A percentile compares a stretch with the other conserved stretches of the same genome.
Conservation (phyloP, 78 protist genomes). For the slime mould (Dictyostelium discoideum) region dicty_2.7 NC_007088.5:5014001-5014500, state of each 20-base stretch:
- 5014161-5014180: constrained; percentile 56
- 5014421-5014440: neutral
- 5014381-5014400: constrained; percentile 54
- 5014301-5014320: neutral
- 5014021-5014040: neutral
- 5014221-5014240: neutral
- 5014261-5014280: neutral
- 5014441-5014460: neutral
- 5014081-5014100: constrained; percentile 17
- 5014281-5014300: neutral
- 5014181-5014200: neutral
- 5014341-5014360: constrained; percentile 38
- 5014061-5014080: constrained; percentile 45
- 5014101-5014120: neutral
- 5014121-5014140: neutral
- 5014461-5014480: neutral
- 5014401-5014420: constrained; percentile 22
- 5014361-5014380: constrained; percentile 22
- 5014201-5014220: constrained; percentile 20
- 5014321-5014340: constrained; percentile 6
- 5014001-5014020: neutral
- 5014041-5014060: constrained; percentile 29
- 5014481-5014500: neutral
- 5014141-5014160: neutral
- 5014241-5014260: neutral